Evolutionary conservation across 1,284 basidiomycete genomes (phyloP), one percentile per base, ranked within the genome.

Genomic region (Cutaneotrichosporon sp.): DNA sequence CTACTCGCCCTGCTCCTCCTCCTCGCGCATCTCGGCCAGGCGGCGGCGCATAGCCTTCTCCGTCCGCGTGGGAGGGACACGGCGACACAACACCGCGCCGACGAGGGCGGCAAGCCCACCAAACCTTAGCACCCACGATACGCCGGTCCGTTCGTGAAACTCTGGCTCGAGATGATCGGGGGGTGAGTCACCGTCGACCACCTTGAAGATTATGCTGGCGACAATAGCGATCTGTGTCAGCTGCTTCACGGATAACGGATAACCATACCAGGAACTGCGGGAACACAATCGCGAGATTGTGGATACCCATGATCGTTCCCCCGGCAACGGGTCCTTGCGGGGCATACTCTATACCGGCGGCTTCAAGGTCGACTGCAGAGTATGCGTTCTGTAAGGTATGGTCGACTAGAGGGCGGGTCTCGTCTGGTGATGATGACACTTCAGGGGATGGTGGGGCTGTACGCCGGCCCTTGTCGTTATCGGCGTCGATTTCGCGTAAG

Each of bases 301-400:
- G 95, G 50, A 98, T 95, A 4, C 95, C 95, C 55, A 97, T 85
- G 55, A 97, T 89, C 2, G 92, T 95, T 1, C 95, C 95, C n/a
- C 95, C 94, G 0, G 92, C 90, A 55, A 90, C 82, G 16, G 87
- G 85, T 38, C 84, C 84, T 11, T 80, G 73, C 49, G 85, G 81
- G 5, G 79, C 79, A 51, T 83, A 80, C 57, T 84, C 83, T 49
- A 84, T 81, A 49, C 79, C 74, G 13, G 77, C 73, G 51, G 71
- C 70, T 66, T 82, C 79, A 21, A 81, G 69, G 63, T 78, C 85
- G 31, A 84, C 83, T 32, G 86, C 85, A 7, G 90, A 90, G 46
- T 86, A 87, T 13, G 34, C 34, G 52, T 85, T 85, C 53, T 89
- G 84, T n/a, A 90, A 73, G 40, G 80, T 34, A 7, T 47, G 53